Percentiles rank a stretch among this genome's conserved stretches.
Conservation (phyloP, 2,329 filamentous ascomycete genomes). For the Colletotrichum chlorophyti region DNA sequence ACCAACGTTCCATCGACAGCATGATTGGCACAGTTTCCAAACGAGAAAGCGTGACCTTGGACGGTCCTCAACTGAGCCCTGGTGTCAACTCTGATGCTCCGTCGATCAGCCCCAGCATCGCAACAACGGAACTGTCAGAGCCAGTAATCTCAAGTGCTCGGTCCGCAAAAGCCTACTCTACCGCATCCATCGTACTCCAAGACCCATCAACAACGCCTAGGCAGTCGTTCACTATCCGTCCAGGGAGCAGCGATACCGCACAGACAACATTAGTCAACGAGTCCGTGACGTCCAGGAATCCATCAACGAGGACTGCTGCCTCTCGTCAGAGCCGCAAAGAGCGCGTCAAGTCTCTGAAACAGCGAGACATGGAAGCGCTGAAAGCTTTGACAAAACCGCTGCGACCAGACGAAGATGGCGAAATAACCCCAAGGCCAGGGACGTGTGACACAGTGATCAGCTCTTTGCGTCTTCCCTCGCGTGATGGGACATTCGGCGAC, state of each 20-base stretch:
- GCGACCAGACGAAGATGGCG: slow-evolving; percentile 18
- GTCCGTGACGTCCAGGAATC: slow-evolving; percentile 18
- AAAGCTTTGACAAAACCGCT: slow-evolving; percentile 36
- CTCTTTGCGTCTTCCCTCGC: slow-evolving; percentile 26
- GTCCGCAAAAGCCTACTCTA: slow-evolving; percentile 38
- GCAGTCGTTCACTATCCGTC: slow-evolving; percentile 14
- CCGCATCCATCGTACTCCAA: slow-evolving; percentile 36
- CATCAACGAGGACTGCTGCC: slow-evolving; percentile 16
- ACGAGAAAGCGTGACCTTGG: not conserved
- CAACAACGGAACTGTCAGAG: slow-evolving; percentile 38
- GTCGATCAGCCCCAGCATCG: slow-evolving; percentile 41
- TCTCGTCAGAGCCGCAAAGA: slow-evolving; percentile 42
- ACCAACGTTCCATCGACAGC: slow-evolving; percentile 12
- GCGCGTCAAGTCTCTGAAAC: slow-evolving; percentile 47
- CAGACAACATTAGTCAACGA: slow-evolving; percentile 21
- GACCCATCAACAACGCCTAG: slow-evolving; percentile 21
- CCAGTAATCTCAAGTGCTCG: slow-evolving; percentile 41
- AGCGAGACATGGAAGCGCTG: slow-evolving; percentile 44
- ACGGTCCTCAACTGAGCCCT: slow-evolving; percentile 18
- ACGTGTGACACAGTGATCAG: slow-evolving; percentile 27
- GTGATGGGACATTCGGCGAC: slow-evolving; percentile 21
- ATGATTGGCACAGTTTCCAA: slow-evolving; percentile 22
- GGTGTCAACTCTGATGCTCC: slow-evolving; percentile 24
- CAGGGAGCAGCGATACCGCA: slow-evolving; percentile 18
- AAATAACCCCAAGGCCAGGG: slow-evolving; percentile 9